Conservation (phyloP, 2,329 filamentous ascomycete species). For the Diplodia mutila region DNA sequence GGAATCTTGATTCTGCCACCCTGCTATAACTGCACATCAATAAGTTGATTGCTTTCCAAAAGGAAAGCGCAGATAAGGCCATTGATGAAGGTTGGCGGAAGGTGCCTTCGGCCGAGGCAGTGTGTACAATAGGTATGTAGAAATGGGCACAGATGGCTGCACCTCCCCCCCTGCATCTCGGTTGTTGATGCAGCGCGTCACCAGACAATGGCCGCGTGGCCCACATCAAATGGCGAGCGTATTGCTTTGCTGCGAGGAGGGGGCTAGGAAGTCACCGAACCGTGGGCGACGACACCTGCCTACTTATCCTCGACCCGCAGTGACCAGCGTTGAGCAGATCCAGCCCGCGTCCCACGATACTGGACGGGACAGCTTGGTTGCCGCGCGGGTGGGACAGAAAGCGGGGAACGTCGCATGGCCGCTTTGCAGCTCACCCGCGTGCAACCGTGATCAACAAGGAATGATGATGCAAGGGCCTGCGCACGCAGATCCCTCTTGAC, state of each 20-base stretch:
- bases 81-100: constrained; percentile 7
- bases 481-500: constrained; percentile 12
- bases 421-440: constrained; percentile 22
- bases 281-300: neutral
- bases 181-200: constrained; percentile 17
- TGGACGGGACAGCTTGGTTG: constrained; percentile 4
- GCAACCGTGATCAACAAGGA: constrained; percentile 20
- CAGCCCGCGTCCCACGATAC: constrained; percentile 3
- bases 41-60: neutral
- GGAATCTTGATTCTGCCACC: neutral
- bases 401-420: constrained; percentile 23
- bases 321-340: constrained; percentile 1
- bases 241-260: neutral
- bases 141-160: constrained; percentile 1
- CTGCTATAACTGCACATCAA: neutral
- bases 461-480: constrained; percentile 20
- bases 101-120: constrained; percentile 17
- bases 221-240: neutral
- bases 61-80: neutral
- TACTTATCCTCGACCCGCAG: neutral
- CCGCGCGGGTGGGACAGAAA: constrained; percentile 19
- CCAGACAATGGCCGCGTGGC: constrained; percentile 1
- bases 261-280: neutral
- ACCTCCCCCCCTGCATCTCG: constrained; percentile 13
- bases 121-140: neutral